Percentiles rank a stretch among this genome's conserved stretches.
These are phyloP conservation scores for Phycomyces blakesleeanus DNA, from an alignment of 192 early-diverging fungal genomes.

Conservation along the genomic window DNA sequence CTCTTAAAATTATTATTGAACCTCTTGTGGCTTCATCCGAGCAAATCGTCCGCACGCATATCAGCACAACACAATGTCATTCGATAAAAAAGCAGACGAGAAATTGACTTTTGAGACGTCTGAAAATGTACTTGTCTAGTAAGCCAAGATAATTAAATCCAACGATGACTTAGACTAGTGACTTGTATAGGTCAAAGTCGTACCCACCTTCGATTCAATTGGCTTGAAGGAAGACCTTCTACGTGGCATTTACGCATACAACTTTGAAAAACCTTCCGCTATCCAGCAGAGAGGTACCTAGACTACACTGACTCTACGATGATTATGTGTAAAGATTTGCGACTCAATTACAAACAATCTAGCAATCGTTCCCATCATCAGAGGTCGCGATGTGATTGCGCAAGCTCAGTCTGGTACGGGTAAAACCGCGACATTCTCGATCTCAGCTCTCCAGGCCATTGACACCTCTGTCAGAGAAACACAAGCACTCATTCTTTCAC, in stretches of 20 bases:
- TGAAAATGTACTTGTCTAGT: slow-evolving; percentile 70
- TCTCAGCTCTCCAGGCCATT: slow-evolving; percentile 87
- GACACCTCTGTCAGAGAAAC: slow-evolving; percentile 85
- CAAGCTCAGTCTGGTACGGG: slow-evolving; percentile 98
- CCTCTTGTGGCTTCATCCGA: neutral
- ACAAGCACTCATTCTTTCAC: slow-evolving; percentile 90
- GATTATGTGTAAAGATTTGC: neutral
- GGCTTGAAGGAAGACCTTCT: slow-evolving; percentile 96
- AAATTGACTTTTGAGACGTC: slow-evolving; percentile 78
- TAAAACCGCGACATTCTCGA: slow-evolving; percentile 97
- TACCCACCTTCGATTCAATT: slow-evolving; percentile 91
- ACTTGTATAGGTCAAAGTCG: slow-evolving; percentile 31
- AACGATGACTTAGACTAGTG: slow-evolving; percentile 8
- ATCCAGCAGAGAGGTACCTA: slow-evolving; percentile 85
- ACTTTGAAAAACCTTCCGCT: slow-evolving; percentile 96
- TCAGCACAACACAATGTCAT: slow-evolving; percentile 22
- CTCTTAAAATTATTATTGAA: neutral
- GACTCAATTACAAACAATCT: neutral
- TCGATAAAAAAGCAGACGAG: slow-evolving; percentile 45
- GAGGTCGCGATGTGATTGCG: slow-evolving; percentile 91
- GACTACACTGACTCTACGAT: neutral
- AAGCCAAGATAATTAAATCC: neutral
- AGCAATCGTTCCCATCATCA: slow-evolving; percentile 86
- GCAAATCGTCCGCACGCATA: neutral
- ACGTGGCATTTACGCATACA: slow-evolving; percentile 97